Conservation (phyloP, 176 grass and related monocot species). For the Oryza longistaminata region DNA sequence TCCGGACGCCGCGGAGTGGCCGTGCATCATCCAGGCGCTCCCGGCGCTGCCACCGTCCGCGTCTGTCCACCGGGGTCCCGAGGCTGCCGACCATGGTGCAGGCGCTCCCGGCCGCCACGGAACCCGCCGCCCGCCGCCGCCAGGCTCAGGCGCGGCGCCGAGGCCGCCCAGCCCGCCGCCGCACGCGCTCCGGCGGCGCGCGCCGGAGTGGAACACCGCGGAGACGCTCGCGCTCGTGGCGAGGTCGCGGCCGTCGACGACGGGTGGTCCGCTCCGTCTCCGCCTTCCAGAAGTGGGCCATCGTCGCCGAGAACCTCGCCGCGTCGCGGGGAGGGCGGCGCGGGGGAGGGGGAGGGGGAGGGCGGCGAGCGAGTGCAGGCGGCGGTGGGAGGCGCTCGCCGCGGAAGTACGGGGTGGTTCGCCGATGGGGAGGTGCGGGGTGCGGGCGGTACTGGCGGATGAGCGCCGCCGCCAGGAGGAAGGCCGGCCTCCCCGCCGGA, state of each 20-base stretch:
- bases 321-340: background rate
- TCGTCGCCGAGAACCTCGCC: constrained; percentile 78
- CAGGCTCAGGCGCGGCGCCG: background rate
- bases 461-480: constrained; percentile 47
- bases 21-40: constrained; percentile 67
- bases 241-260: constrained; percentile 70
- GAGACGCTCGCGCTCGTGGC: constrained; percentile 53
- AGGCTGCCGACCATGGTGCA: constrained; percentile 2
- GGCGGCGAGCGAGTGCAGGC: constrained; percentile 62
- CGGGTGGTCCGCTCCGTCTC: constrained; percentile 80
- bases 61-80: background rate
- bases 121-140: constrained; percentile 13
- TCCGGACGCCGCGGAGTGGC: constrained; percentile 6
- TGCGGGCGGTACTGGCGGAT: constrained; percentile 54
- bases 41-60: background rate
- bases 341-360: constrained; percentile 34
- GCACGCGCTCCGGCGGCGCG: constrained; percentile 62
- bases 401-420: constrained; percentile 54
- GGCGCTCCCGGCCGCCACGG: constrained; percentile 12
- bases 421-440: constrained; percentile 58
- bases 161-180: constrained; percentile 49
- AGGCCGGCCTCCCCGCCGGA: constrained; percentile 48
- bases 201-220: constrained; percentile 49
- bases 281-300: constrained; percentile 94
- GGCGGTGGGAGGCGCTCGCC: constrained; percentile 63